Conservation (phyloP, 2,329 filamentous ascomycete species). For the Ceratocystis diversiconidia region DNA sequence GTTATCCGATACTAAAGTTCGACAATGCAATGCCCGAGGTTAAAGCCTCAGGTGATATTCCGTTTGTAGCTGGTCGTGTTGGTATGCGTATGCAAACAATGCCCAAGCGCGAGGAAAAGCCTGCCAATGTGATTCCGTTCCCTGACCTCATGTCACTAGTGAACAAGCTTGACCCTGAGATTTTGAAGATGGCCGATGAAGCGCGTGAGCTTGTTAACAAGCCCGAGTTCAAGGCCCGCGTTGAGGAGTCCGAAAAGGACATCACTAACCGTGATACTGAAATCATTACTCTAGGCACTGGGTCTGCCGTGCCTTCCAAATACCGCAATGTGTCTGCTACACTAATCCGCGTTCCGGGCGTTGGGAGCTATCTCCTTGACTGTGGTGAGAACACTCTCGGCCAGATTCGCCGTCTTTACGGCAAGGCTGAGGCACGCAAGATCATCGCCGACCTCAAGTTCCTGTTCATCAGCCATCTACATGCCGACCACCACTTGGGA, state of each 20-base stretch:
- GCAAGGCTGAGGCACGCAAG: constrained; percentile 46
- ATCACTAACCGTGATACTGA: constrained; percentile 65
- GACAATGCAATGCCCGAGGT: constrained; percentile 35
- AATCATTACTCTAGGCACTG: constrained; percentile 77
- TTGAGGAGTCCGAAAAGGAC: constrained; percentile 42
- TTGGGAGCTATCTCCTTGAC: constrained; percentile 83
- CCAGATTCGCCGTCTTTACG: constrained; percentile 64
- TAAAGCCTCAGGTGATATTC: constrained; percentile 17
- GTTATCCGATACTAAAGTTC: constrained; percentile 56
- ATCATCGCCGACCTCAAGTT: constrained; percentile 64
- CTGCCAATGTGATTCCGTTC: constrained; percentile 33
- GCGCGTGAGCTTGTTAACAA: constrained; percentile 32
- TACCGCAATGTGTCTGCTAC: constrained; percentile 92
- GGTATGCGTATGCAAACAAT: constrained; percentile 35
- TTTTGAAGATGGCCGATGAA: constrained; percentile 38
- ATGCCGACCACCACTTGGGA: constrained; percentile 92
- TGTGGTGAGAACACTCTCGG: constrained; percentile 86
- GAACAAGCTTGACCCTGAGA: constrained; percentile 27
- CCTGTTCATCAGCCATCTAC: constrained; percentile 89
- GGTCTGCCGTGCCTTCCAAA: constrained; percentile 78
- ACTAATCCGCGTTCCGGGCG: constrained; percentile 65
- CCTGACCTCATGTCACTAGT: constrained; percentile 34
- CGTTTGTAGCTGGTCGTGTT: constrained; percentile 29
- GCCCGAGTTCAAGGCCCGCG: constrained; percentile 33
- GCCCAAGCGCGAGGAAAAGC: constrained; percentile 33